phyloP scores from a whole-genome alignment of 148 eudicot species.

The Linanthus parryae region DNA sequence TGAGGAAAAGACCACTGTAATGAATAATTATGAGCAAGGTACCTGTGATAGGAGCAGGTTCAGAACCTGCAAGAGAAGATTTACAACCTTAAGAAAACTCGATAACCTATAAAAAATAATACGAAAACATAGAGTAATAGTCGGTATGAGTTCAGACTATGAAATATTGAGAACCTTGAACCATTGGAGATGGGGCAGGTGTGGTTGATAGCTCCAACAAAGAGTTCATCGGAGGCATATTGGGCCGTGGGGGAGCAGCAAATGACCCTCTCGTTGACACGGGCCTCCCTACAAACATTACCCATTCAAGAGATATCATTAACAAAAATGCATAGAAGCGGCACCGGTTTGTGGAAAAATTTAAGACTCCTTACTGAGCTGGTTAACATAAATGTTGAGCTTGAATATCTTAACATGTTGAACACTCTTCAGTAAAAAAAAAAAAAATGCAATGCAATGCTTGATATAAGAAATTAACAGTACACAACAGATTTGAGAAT shows the following conservation, averaged over 20 bases:
- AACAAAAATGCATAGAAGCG: too few species aligned
- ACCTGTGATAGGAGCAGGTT: conserved; percentile 1
- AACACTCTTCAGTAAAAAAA: too few species aligned
- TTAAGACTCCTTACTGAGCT: too few species aligned
- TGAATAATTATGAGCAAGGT: conserved; percentile 3
- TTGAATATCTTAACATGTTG: too few species aligned
- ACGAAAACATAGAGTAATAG: not conserved
- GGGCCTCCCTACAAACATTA: conserved; percentile 8
- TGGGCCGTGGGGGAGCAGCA: not conserved
- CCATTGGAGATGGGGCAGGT: conserved; percentile 9
- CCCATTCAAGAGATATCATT: too few species aligned
- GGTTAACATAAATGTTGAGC: too few species aligned
- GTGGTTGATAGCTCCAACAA: conserved; percentile 4
- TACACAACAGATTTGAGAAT: too few species aligned
- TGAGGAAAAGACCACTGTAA: not conserved
- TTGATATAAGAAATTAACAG: too few species aligned
- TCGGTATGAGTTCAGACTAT: not conserved
- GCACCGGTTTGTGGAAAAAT: too few species aligned
- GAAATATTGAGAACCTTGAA: not conserved
- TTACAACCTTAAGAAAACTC: too few species aligned
- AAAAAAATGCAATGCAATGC: too few species aligned
- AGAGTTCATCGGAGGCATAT: not conserved
- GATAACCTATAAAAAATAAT: not conserved
- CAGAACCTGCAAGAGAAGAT: conserved; percentile 7
- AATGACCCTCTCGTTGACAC: not conserved